phyloP scores from a whole-genome alignment of 2,329 filamentous ascomycete species.

The Diaporthe eres region DNA sequence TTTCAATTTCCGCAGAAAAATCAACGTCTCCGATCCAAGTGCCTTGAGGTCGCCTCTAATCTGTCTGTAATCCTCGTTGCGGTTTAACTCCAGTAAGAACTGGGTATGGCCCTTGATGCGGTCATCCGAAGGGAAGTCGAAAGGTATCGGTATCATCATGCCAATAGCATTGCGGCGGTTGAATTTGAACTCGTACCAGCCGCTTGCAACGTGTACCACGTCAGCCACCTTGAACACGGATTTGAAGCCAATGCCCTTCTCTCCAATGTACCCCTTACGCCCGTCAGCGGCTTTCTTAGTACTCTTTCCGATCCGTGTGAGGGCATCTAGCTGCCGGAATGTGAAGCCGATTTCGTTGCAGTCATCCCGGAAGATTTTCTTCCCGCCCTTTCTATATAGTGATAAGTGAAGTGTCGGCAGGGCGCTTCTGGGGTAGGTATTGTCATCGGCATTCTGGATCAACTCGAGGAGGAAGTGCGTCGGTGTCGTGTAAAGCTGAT shows the following conservation, averaged over 20 bases:
- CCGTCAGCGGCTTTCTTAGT: slow-evolving; percentile 49
- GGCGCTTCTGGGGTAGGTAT: slow-evolving; percentile 45
- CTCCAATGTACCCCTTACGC: slow-evolving; percentile 50
- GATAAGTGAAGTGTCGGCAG: neutral
- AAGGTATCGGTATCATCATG: slow-evolving; percentile 50
- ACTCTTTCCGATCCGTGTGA: slow-evolving; percentile 51
- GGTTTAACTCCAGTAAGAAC: slow-evolving; percentile 25
- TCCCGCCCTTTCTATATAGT: neutral
- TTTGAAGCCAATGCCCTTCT: slow-evolving; percentile 57
- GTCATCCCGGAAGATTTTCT: slow-evolving; percentile 22
- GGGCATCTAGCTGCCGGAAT: slow-evolving; percentile 50
- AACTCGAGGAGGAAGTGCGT: slow-evolving; percentile 55
- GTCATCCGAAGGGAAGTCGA: neutral
- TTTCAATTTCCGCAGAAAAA: neutral
- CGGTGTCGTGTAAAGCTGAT: slow-evolving; percentile 49
- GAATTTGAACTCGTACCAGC: slow-evolving; percentile 50
- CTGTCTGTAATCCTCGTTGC: neutral
- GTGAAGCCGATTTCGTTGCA: slow-evolving; percentile 55
- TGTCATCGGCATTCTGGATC: slow-evolving; percentile 57
- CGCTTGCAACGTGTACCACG: slow-evolving; percentile 46
- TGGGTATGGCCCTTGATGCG: slow-evolving; percentile 36
- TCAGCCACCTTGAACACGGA: slow-evolving; percentile 52
- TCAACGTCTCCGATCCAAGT: neutral
- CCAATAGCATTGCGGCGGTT: slow-evolving; percentile 49
- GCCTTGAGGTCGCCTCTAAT: neutral